Percentiles rank a stretch among this genome's conserved stretches.
These are phyloP conservation scores for Scheffersomyces coipomensis DNA, from an alignment of 805 yeast species.

Conservation along the genomic window DNA sequence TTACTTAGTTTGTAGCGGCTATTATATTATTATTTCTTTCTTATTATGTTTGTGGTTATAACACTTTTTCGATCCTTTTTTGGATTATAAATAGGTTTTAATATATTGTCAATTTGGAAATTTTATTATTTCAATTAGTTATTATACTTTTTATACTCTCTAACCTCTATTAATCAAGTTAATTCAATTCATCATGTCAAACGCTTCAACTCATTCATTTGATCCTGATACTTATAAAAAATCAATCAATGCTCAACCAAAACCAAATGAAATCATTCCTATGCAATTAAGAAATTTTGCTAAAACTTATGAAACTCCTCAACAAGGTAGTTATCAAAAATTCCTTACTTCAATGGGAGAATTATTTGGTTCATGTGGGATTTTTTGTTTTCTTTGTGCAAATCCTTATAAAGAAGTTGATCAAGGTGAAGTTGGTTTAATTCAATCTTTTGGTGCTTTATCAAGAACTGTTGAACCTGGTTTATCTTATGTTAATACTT, in stretches of 20 bases:
- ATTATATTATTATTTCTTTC: too few relatives aligned
- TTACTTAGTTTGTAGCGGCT: too few relatives aligned
- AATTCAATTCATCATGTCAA: background rate
- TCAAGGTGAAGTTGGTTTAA: conserved; percentile 69
- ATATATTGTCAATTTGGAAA: too few relatives aligned
- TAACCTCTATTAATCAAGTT: too few relatives aligned
- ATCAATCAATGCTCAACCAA: conserved; percentile 21
- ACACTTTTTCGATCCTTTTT: too few relatives aligned
- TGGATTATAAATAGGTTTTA: too few relatives aligned
- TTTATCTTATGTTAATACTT: conserved; percentile 59
- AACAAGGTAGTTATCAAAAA: conserved; percentile 39
- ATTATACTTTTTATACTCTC: too few relatives aligned
- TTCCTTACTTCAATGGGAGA: conserved; percentile 42
- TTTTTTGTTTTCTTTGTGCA: conserved; percentile 54
- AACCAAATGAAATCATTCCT: conserved; percentile 30
- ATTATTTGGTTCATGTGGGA: conserved; percentile 52
- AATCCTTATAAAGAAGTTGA: conserved; percentile 60
- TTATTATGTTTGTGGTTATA: too few relatives aligned
- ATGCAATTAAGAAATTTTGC: conserved; percentile 43
- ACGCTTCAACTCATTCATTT: conserved; percentile 6
- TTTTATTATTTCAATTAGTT: too few relatives aligned
- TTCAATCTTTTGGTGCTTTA: conserved; percentile 66
- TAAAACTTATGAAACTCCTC: conserved; percentile 38
- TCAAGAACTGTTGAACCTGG: conserved; percentile 70
- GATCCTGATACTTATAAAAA: conserved; percentile 9